Evolutionary conservation across 1,284 basidiomycete species (phyloP), one percentile per base, ranked within the genome.

Genomic region (Mrakiaceae sp.): DNA sequence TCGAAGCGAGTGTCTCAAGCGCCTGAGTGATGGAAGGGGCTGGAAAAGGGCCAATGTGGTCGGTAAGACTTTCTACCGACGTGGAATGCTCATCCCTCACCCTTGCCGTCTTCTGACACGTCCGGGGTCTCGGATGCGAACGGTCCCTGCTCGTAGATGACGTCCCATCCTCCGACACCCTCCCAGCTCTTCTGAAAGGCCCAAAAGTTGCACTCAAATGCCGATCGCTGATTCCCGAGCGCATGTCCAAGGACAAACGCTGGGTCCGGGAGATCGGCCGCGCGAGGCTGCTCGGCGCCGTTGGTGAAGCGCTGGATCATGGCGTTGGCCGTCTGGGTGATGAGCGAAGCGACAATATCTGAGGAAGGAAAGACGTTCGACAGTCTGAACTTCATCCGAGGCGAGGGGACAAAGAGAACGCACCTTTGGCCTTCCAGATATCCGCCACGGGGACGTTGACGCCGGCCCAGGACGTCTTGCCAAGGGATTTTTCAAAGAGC

Each of bases 371-470:
- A 16, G 14, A 12, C 27, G 27, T 27, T 27, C 27, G 27, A 1
- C 27, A 27, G 27, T 27, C 27, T 27, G 27, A 27, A 27, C 27
- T 27, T 27, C 27, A 27, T 27, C 27, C 27, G 27, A 27, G 2
- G 27, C 27, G 48, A 16, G 40, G 1, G 39, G 55, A n/a, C 12
- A 48, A 61, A 11, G 5, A 3, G 46, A 9, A 61, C 65, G 16
- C 61, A 87, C 90, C 87, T 79, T 88, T 87, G 2, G 88, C 90
- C 76, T 85, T 82, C 93, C 93, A 96, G 7, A 91, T 78, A 16
- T 83, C 79, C 4, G 86, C 87, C 6, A 81, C 73, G 4, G 83
- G 80, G 5, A 87, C 77, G 5, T 81, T 81, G 48, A 83, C 78
- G 4, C 90, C 90, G 1, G 84, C 70, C 71, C 83, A 88, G 64